Evolutionary conservation across 441 rosid genomes (phyloP).

Genomic region (Gossypium aridum): DNA sequence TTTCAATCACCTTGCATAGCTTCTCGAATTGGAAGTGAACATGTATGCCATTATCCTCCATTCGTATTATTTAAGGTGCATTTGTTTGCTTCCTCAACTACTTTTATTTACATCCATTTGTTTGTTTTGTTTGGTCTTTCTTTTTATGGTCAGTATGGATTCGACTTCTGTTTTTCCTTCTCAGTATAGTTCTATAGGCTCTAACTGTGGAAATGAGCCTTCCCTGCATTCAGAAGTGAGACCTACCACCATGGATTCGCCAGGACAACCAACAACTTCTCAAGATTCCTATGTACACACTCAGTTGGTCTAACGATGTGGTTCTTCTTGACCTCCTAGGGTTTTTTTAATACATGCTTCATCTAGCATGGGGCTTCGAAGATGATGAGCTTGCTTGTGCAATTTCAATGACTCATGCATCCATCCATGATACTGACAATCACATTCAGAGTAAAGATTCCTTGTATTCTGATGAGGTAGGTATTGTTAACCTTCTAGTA

Average conservation of each 20-base stretch:
- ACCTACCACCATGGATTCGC: conserved; percentile 21
- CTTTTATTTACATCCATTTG: too few species aligned
- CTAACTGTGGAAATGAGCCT: conserved; percentile 27
- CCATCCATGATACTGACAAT: conserved; percentile 16
- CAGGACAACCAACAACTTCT: conserved; percentile 23
- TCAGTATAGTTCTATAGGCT: conserved; percentile 12
- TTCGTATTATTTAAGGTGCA: too few species aligned
- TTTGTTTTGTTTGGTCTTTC: too few species aligned
- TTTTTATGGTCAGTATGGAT: too few species aligned
- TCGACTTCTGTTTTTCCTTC: too few species aligned
- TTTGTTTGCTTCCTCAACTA: too few species aligned
- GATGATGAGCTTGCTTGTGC: conserved; percentile 72
- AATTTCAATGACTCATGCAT: conserved; percentile 27
- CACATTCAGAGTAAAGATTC: conserved; percentile 17
- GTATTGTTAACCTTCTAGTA: conserved; percentile 14
- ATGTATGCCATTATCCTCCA: too few species aligned
- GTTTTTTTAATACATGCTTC: conserved; percentile 29
- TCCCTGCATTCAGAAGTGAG: conserved; percentile 31
- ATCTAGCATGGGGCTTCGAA: conserved; percentile 32
- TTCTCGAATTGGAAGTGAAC: too few species aligned
- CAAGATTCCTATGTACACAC: conserved; percentile 9
- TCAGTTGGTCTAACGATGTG: neutral
- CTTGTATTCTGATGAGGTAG: conserved; percentile 24
- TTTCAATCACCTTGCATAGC: conserved; percentile 17
- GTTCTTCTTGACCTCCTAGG: neutral